Evolutionary conservation across 257 asterid genomes (phyloP).

Genomic region (Capsicum rhomboideum): DNA sequence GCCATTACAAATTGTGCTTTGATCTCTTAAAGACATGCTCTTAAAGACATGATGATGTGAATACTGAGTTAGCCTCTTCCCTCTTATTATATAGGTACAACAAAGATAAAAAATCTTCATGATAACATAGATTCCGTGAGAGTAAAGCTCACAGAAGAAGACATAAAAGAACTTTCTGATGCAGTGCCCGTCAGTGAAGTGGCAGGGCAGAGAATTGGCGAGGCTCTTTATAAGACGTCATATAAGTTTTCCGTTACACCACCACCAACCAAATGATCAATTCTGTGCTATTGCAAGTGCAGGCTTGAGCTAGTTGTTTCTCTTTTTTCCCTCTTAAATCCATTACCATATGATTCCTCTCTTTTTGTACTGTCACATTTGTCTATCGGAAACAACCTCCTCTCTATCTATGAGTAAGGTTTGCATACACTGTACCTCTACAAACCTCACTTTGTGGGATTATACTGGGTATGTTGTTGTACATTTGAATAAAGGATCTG

Average conservation of each 20-base stretch:
- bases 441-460: too few relatives aligned
- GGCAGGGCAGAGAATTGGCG: conserved; percentile 32
- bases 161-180: conserved; percentile 32
- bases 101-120: conserved; percentile 42
- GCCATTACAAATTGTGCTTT: not conserved
- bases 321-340: not conserved
- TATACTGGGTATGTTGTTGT: too few relatives aligned
- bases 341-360: not conserved
- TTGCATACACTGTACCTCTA: too few relatives aligned
- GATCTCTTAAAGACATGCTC: not conserved
- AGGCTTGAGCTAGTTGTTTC: not conserved
- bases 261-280: conserved; percentile 11
- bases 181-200: conserved; percentile 40
- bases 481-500: not conserved
- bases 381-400: too few relatives aligned
- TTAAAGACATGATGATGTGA: not conserved
- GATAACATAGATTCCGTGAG: conserved; percentile 45
- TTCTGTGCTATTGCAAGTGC: not conserved
- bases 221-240: conserved; percentile 13
- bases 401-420: too few relatives aligned
- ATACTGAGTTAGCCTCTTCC: not conserved
- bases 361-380: not conserved
- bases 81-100: conserved; percentile 35
- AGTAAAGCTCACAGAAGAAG: conserved; percentile 40
- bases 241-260: conserved; percentile 46